Evolutionary conservation across 2,329 filamentous ascomycete species (phyloP).

Genomic region (Fusarium mundagurra): DNA sequence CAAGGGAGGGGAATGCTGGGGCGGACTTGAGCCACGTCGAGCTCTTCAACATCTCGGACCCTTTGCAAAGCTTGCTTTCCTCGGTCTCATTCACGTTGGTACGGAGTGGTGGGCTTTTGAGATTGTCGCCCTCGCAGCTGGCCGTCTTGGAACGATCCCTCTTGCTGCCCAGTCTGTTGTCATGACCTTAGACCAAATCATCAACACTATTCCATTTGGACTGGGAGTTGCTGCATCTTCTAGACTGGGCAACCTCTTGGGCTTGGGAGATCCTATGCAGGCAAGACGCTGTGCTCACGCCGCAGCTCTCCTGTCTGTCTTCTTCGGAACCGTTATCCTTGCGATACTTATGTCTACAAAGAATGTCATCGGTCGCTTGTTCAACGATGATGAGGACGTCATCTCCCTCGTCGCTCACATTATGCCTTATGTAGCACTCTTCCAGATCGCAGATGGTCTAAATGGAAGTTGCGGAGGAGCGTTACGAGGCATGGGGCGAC

Average conservation of each 20-base stretch:
- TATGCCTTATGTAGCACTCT: constrained; percentile 86
- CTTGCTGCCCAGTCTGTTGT: constrained; percentile 88
- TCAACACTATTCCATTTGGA: constrained; percentile 88
- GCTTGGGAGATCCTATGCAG: constrained; percentile 70
- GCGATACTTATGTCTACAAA: constrained; percentile 75
- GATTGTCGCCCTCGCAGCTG: constrained; percentile 85
- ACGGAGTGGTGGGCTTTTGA: constrained; percentile 97
- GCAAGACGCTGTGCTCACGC: constrained; percentile 79
- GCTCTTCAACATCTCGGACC: constrained; percentile 74
- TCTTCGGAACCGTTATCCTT: constrained; percentile 75
- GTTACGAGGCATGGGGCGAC: constrained; percentile 83
- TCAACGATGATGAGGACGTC: constrained; percentile 81
- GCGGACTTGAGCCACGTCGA: constrained; percentile 70
- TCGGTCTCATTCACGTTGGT: constrained; percentile 85
- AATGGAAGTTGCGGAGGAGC: constrained; percentile 87
- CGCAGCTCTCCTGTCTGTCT: constrained; percentile 76
- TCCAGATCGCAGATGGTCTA: constrained; percentile 89
- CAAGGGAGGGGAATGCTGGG: constrained; percentile 80
- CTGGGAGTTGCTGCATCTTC: constrained; percentile 83
- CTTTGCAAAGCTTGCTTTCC: constrained; percentile 77
- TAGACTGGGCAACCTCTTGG: constrained; percentile 82
- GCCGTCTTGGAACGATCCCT: constrained; percentile 79
- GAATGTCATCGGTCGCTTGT: constrained; percentile 78
- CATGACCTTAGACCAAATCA: constrained; percentile 88
- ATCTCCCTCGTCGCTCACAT: constrained; percentile 78